These are phyloP conservation scores for Suhomyces sp. DNA, from an alignment of 805 yeast genomes.

Conservation along the genomic window DNA sequence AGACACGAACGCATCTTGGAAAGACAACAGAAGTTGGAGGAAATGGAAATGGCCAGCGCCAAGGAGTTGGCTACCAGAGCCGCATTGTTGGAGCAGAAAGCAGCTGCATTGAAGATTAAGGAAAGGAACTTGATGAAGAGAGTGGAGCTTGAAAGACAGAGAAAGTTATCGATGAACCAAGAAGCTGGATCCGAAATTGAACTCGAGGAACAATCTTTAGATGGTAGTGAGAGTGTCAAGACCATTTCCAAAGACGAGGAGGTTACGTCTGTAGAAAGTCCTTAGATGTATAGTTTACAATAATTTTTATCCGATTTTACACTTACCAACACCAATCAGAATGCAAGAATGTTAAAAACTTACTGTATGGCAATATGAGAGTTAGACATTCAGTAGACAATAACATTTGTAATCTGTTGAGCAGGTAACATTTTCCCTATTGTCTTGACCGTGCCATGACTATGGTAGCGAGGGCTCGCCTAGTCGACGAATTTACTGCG, in stretches of 20 bases:
- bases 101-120: conserved; percentile 65
- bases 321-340: too few species aligned
- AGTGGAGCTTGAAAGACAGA: conserved; percentile 26
- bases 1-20: conserved; percentile 73
- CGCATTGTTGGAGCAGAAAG: conserved; percentile 71
- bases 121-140: conserved; percentile 53
- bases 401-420: too few species aligned
- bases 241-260: not conserved
- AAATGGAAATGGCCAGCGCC: conserved; percentile 75
- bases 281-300: not conserved
- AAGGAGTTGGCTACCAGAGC: conserved; percentile 70
- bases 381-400: too few species aligned
- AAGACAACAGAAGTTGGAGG: conserved; percentile 75
- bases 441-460: not conserved
- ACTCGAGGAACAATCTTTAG: not conserved
- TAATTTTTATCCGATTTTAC: not conserved
- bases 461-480: too few species aligned
- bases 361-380: too few species aligned
- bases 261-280: not conserved
- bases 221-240: not conserved
- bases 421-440: not conserved
- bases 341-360: not conserved
- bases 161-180: conserved; percentile 5
- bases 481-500: not conserved
- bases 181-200: not conserved